Evolutionary conservation across 2,329 filamentous ascomycete genomes (phyloP), one percentile per base, ranked within the genome.

Genomic region (Stylonectria norvegica): DNA sequence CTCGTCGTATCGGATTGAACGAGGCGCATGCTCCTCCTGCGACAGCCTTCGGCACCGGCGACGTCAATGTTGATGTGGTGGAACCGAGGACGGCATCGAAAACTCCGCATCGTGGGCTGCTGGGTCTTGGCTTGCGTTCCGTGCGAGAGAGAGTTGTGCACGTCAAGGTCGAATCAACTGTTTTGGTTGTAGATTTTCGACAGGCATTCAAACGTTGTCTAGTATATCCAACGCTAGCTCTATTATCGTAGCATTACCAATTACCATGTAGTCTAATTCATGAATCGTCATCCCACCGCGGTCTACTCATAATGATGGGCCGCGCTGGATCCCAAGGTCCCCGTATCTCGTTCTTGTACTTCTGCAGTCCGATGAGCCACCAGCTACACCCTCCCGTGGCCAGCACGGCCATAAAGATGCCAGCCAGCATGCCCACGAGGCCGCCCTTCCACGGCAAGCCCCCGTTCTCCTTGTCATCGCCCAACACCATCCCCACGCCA

Each of bases 331-430:
- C 93, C 93, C 93, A 98, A 1, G 93, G 93, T 30, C 93, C 93
- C 59, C 90, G 88, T 52, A 98, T 96, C 67, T 97, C 93, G 63
- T 97, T 97, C 73, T 98, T 98, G 68, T 97, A 98, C 69, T 95
- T 91, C 67, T 98, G 93, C 64, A 98, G 66, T 7, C 89, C 87
- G 58, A 98, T 97, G 48, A 98, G 69, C 90, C 93, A 97, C 91
- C 90, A 97, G 61, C 89, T 95, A 63, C 90, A 96, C 10, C 89
- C 85, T 2, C 91, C 93, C 81, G 96, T 95, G 2, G 82, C 83
- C 38, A 95, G 63, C 4, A 83, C 80, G 1, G 86, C 84, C 16
- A 89, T 71, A 8, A 91, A 57, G n/a, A 81, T 78, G 5, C 88
- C 88, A 5, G 95, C 70, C 1, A 91, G 63, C 49, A 88, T 83